A percentile compares a stretch with the other conserved stretches of the same genome.
Conservation (phyloP, 139 green algal species). For the Chlorella sp. region DNA sequence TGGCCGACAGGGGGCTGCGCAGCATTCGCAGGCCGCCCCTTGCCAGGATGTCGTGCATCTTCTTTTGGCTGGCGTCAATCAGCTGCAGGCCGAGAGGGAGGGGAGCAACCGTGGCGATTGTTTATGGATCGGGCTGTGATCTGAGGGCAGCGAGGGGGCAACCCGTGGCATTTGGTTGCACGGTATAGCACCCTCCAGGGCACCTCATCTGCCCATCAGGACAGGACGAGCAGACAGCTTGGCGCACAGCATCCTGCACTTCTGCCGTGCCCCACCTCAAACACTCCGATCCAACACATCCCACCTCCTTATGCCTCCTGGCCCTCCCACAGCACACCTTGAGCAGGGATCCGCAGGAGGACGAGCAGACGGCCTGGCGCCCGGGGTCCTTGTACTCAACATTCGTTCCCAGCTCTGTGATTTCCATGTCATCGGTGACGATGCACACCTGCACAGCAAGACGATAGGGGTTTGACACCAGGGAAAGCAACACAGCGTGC, state of each 20-base stretch:
- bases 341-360: neutral
- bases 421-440: neutral
- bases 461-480: neutral
- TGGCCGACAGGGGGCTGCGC: neutral
- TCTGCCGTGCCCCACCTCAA: no score
- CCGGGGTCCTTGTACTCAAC: neutral
- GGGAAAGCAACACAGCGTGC: neutral
- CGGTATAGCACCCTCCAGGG: no score
- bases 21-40: neutral
- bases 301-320: neutral
- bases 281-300: neutral
- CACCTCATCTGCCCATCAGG: no score
- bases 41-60: neutral
- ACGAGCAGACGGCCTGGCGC: neutral
- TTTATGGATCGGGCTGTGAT: no score
- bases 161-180: no score
- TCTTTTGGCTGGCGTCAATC: neutral
- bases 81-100: neutral
- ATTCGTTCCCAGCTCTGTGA: neutral
- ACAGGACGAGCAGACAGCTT: neutral
- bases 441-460: conserved; percentile 10
- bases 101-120: neutral
- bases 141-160: no score
- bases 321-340: neutral
- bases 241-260: neutral